Percentiles rank a stretch among this genome's conserved stretches.
Conservation (phyloP, 1,139 yeast genomes). For the Suhomyces bribrorum region DNA sequence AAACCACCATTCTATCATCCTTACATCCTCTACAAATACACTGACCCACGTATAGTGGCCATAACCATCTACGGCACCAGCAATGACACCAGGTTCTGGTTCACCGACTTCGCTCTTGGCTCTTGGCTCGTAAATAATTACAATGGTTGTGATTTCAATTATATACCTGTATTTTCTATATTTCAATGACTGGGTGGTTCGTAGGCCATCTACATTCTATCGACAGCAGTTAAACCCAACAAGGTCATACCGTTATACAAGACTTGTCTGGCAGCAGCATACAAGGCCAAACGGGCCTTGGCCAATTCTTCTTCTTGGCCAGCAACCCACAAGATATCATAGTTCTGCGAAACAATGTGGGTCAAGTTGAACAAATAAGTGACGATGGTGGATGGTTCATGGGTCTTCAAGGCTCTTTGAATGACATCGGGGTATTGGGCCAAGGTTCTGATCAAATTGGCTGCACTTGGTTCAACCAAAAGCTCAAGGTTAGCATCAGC, state of each 20-base stretch:
- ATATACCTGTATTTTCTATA: background rate
- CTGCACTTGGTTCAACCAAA: slow-evolving; percentile 76
- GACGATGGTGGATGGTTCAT: slow-evolving; percentile 93
- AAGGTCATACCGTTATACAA: slow-evolving; percentile 88
- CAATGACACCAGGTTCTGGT: too few species aligned
- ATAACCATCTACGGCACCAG: too few species aligned
- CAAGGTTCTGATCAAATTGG: slow-evolving; percentile 70
- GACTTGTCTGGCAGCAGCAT: slow-evolving; percentile 87
- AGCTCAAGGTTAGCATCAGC: slow-evolving; percentile 65
- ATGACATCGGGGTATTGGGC: slow-evolving; percentile 92
- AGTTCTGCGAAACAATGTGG: slow-evolving; percentile 92
- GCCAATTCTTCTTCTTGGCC: slow-evolving; percentile 92
- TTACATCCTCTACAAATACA: too few species aligned
- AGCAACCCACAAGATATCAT: slow-evolving; percentile 95
- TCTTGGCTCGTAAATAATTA: too few species aligned
- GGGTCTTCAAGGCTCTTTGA: slow-evolving; percentile 78
- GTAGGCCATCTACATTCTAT: slow-evolving; percentile 91
- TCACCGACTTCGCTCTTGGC: too few species aligned
- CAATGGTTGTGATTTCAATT: too few species aligned
- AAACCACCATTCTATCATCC: too few species aligned
- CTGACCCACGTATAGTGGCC: too few species aligned
- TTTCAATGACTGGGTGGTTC: background rate
- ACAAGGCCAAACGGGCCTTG: slow-evolving; percentile 88
- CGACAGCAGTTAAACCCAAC: slow-evolving; percentile 95
- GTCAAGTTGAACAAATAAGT: slow-evolving; percentile 91